These are phyloP conservation scores for Solanum pennellii DNA, from an alignment of 257 asterid genomes.

Conservation along the genomic window DNA sequence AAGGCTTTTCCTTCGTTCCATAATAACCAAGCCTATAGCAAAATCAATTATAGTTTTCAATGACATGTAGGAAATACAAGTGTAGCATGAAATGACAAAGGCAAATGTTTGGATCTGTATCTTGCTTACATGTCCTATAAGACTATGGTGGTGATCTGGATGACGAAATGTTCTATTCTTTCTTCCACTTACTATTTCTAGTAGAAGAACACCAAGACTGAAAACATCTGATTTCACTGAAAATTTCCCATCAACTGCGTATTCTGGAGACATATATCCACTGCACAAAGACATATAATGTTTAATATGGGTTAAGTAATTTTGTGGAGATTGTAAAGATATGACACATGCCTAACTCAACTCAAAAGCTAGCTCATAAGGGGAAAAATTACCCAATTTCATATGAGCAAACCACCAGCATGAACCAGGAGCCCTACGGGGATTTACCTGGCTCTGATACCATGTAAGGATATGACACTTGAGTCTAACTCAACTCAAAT, in stretches of 20 bases:
- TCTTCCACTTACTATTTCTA: constrained; percentile 35
- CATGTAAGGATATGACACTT: background rate
- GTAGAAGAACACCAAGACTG: constrained; percentile 30
- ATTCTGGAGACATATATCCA: constrained; percentile 43
- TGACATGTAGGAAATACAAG: background rate
- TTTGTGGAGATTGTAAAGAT: background rate
- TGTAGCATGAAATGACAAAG: background rate
- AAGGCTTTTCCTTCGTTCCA: constrained; percentile 14
- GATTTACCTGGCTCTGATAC: background rate
- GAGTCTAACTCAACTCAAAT: background rate
- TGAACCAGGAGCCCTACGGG: background rate
- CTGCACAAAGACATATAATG: constrained; percentile 10
- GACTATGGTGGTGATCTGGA: constrained; percentile 14
- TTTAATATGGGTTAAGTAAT: background rate
- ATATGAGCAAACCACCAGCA: background rate
- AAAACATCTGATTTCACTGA: constrained; percentile 34
- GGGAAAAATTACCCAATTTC: background rate
- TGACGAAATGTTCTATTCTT: constrained; percentile 22
- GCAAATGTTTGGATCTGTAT: background rate
- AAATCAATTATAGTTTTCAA: background rate
- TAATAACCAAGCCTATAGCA: constrained; percentile 29
- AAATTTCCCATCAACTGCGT: constrained; percentile 32
- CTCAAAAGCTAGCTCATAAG: background rate
- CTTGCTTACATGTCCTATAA: constrained; percentile 28
- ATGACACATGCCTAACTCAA: background rate